phyloP scores from a whole-genome alignment of 140 eudicot genomes.

The Eryngium alpinum region DNA sequence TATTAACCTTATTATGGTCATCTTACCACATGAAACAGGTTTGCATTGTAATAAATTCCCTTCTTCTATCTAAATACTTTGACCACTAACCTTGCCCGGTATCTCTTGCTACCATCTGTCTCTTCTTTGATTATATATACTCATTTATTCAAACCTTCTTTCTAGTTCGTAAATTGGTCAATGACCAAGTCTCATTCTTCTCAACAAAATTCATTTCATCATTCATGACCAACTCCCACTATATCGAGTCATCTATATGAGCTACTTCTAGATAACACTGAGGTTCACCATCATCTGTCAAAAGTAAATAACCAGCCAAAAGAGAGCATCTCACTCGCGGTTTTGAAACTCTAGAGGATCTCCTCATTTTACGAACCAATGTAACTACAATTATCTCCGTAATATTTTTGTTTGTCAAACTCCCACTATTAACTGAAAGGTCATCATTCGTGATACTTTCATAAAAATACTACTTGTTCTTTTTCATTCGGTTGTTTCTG shows the following conservation, averaged over 20 bases:
- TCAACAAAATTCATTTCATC: not conserved
- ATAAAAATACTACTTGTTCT: not conserved
- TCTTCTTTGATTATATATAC: not conserved
- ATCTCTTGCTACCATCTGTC: not conserved
- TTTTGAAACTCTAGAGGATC: too few relatives aligned
- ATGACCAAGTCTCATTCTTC: not conserved
- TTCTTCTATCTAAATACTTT: too few relatives aligned
- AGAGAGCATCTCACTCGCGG: too few relatives aligned
- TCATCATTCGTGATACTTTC: not conserved
- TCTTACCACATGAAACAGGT: not conserved
- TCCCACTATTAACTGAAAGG: not conserved
- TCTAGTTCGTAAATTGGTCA: not conserved
- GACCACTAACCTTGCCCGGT: not conserved
- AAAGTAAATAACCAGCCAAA: too few relatives aligned
- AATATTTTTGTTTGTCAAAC: not conserved
- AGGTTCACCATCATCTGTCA: not conserved
- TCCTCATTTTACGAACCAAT: not conserved
- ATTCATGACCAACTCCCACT: not conserved
- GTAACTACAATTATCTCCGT: not conserved
- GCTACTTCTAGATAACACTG: not conserved
- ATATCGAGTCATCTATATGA: not conserved
- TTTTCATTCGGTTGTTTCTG: not conserved
- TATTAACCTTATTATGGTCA: not conserved
- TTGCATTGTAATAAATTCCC: not conserved
- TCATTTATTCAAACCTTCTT: not conserved